Base-by-base conservation (phyloP, 2,329 filamentous ascomycete species). In the Aspergillus pseudotamarii region DNA sequence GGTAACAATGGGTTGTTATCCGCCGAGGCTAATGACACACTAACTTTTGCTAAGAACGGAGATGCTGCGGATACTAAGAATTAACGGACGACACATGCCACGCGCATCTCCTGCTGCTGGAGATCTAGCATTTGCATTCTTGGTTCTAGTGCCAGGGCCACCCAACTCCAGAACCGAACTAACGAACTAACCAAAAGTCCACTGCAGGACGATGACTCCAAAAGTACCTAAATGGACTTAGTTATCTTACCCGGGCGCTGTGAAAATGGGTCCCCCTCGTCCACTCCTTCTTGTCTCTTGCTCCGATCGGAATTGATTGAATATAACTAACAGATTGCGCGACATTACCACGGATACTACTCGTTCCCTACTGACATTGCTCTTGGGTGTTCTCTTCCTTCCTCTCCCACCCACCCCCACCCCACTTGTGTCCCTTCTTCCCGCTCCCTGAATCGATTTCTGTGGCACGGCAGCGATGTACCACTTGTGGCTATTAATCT, bases 401-500 rank as follows among this genome's bases (percentile, higher is more conserved):
- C 21, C 28, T n/a, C 26, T 53, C 51, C 45, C 4, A 34, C 32
- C 34, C 34, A 36, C 14, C 50, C 51, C 34, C 46, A 51, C 55
- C 55, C 57, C 51, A 51, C 57, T 60, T 59, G 48, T 60, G 46
- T 54, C 32, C 48, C 50, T 32, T 21, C 41, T 53, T 54, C 48
- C 58, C 46, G 46, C 23, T 54, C 50, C 54, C 43, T 58, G 51
- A 55, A 26, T 60, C 21, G 36, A 19, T 54, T 59, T 48, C 50
- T 53, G 66, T 70, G 68, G 63, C 64, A 69, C 68, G 65, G 64
- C 61, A 67, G 64, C 65, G 57, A 69, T 68, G 64, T 65, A 61
- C 61, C 61, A 65, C 65, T 51, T 60, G 60, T 60, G n/a, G 51
- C 32, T 54, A 38, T 36, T 55, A 55, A 38, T 55, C 32, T 38